Evolutionary conservation across 345 rosid species (phyloP).

Genomic region (Pugionium cornutum): DNA sequence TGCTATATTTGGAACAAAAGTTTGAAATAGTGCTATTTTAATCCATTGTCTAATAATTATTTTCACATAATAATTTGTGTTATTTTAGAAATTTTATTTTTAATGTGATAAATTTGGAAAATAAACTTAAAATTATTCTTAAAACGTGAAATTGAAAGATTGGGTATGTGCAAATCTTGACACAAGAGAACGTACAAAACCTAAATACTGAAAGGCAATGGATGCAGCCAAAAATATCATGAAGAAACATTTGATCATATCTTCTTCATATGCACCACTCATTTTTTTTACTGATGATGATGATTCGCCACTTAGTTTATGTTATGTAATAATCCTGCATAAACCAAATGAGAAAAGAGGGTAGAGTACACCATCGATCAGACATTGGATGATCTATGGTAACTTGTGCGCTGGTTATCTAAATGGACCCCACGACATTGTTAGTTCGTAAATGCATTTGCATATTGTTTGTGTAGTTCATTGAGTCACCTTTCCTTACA

Average conservation of each 20-base stretch:
- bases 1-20: no score
- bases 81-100: no score
- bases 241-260: constrained; percentile 33
- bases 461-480: constrained; percentile 69
- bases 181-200: no score
- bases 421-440: background rate
- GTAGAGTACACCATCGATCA: constrained; percentile 35
- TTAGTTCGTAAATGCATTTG: constrained; percentile 52
- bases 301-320: constrained; percentile 28
- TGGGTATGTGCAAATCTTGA: no score
- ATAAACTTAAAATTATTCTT: no score
- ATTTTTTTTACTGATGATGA: background rate
- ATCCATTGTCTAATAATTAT: no score
- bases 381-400: constrained; percentile 27
- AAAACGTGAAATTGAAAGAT: no score
- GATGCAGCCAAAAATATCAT: constrained; percentile 31
- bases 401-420: constrained; percentile 31
- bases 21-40: no score
- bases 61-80: no score
- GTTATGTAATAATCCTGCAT: constrained; percentile 40
- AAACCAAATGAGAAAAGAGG: constrained; percentile 12
- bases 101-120: no score
- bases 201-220: background rate
- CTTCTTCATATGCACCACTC: constrained; percentile 36
- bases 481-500: constrained; percentile 64